phyloP scores from a whole-genome alignment of 2,329 filamentous ascomycete genomes.

The Aspergillus unguis region DNA sequence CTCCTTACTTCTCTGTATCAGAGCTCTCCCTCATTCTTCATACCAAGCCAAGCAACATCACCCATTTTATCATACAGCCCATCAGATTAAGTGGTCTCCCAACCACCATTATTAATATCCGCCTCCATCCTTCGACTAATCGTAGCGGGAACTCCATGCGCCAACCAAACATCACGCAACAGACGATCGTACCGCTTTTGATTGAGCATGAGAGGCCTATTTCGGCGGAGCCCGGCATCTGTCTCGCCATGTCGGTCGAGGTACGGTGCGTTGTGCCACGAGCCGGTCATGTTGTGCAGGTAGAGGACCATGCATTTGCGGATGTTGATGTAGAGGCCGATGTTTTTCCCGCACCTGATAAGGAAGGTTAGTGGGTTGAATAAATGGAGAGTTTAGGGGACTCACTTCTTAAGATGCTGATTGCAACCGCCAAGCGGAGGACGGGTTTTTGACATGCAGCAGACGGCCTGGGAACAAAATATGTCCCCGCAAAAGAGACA shows the following conservation, averaged over 20 bases:
- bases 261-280: slow-evolving; percentile 84
- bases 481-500: slow-evolving; percentile 97
- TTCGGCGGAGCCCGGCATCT: slow-evolving; percentile 82
- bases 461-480: slow-evolving; percentile 90
- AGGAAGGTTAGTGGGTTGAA: slow-evolving; percentile 15
- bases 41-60: too few species aligned
- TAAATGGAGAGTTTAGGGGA: not conserved
- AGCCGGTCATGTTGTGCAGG: slow-evolving; percentile 75
- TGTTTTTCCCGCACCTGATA: slow-evolving; percentile 75
- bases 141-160: slow-evolving; percentile 80
- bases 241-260: slow-evolving; percentile 95
- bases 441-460: slow-evolving; percentile 69
- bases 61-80: not conserved
- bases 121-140: slow-evolving; percentile 89
- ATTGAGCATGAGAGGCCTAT: slow-evolving; percentile 85
- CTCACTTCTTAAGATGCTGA: slow-evolving; percentile 82
- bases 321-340: slow-evolving; percentile 95
- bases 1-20: too few species aligned
- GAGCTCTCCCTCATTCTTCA: too few species aligned
- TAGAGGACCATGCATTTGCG: slow-evolving; percentile 93
- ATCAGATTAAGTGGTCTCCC: slow-evolving; percentile 64
- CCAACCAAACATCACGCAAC: slow-evolving; percentile 79
- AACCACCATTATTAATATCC: slow-evolving; percentile 95
- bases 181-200: slow-evolving; percentile 91
- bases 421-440: slow-evolving; percentile 74